Percentiles rank a stretch among this genome's conserved stretches.
Conservation (phyloP, 2,329 filamentous ascomycete species). For the Triangularia setosa region DNA sequence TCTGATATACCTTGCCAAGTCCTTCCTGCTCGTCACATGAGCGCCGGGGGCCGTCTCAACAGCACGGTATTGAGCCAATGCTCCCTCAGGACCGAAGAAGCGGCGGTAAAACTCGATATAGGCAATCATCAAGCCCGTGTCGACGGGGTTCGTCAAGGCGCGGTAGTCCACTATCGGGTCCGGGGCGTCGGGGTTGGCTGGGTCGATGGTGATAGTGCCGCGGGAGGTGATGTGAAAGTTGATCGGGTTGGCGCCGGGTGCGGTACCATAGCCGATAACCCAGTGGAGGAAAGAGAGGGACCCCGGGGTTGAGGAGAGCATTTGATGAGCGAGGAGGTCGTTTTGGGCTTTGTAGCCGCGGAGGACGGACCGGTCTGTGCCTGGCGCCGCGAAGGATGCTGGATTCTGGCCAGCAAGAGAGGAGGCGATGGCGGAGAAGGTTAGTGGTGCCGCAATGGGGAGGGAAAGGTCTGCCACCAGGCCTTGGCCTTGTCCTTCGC, state of each 20-base stretch:
- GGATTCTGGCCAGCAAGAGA: constrained; percentile 29
- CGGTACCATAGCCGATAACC: constrained; percentile 18
- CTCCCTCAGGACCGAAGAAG: not conserved
- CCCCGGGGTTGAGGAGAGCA: constrained; percentile 27
- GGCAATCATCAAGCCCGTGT: constrained; percentile 43
- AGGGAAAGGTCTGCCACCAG: not conserved
- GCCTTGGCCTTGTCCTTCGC: not conserved
- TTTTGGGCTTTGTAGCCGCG: constrained; percentile 37
- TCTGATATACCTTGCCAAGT: not conserved
- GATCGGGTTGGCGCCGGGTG: constrained; percentile 28
- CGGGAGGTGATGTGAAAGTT: constrained; percentile 38
- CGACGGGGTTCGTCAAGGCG: constrained; percentile 44
- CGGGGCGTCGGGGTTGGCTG: constrained; percentile 34
- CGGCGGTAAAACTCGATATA: constrained; percentile 37
- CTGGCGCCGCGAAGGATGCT: constrained; percentile 31
- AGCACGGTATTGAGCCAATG: constrained; percentile 13
- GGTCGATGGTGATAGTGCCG: constrained; percentile 36
- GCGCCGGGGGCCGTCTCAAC: constrained; percentile 35
- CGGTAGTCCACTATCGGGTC: constrained; percentile 37
- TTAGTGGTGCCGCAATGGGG: not conserved
- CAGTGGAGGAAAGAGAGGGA: constrained; percentile 30
- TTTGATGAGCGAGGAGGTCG: constrained; percentile 25
- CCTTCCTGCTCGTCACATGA: constrained; percentile 12
- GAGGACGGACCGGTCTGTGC: constrained; percentile 32
- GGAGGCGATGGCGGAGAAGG: not conserved